These are phyloP conservation scores for Fraxinus albicans DNA, from an alignment of 305 asterid genomes.

Conservation along the genomic window DNA sequence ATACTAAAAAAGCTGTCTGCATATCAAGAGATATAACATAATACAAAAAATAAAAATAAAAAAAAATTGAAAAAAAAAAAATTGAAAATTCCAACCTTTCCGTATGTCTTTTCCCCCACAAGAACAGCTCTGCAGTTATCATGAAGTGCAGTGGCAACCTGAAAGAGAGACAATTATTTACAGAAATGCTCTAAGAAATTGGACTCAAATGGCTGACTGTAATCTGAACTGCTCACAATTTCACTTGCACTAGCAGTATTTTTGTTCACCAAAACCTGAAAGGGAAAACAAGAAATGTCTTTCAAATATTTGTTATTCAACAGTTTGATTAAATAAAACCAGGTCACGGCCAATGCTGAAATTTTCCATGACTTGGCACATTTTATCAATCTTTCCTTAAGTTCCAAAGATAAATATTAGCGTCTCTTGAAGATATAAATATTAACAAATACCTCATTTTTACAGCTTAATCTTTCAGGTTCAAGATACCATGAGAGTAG, in stretches of 20 bases:
- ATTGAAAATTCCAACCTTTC: slow-evolving; percentile 59
- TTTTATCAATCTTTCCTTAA: not conserved
- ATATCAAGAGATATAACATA: not conserved
- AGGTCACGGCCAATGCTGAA: not conserved
- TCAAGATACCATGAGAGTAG: not conserved
- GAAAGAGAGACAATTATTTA: slow-evolving; percentile 32
- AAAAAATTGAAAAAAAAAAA: slow-evolving; percentile 5
- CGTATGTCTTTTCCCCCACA: slow-evolving; percentile 95
- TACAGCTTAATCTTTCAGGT: not conserved
- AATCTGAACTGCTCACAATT: slow-evolving; percentile 70
- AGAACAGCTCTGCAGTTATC: slow-evolving; percentile 98
- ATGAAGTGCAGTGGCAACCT: slow-evolving; percentile 99
- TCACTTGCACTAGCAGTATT: slow-evolving; percentile 99
- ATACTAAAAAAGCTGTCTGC: not conserved
- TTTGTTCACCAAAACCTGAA: slow-evolving; percentile 96
- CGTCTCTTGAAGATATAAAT: not conserved
- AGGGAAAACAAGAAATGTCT: slow-evolving; percentile 1
- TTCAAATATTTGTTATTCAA: not conserved
- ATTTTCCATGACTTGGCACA: not conserved
- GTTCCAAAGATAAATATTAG: not conserved
- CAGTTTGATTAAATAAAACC: not conserved
- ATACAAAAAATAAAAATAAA: not conserved
- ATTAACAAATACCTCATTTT: not conserved
- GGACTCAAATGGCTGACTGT: slow-evolving; percentile 14
- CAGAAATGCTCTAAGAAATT: slow-evolving; percentile 10